Percentiles rank a stretch among this genome's conserved stretches.
phyloP scores from a whole-genome alignment of 106 monocot species.

The Phalaenopsis aphrodite region DNA sequence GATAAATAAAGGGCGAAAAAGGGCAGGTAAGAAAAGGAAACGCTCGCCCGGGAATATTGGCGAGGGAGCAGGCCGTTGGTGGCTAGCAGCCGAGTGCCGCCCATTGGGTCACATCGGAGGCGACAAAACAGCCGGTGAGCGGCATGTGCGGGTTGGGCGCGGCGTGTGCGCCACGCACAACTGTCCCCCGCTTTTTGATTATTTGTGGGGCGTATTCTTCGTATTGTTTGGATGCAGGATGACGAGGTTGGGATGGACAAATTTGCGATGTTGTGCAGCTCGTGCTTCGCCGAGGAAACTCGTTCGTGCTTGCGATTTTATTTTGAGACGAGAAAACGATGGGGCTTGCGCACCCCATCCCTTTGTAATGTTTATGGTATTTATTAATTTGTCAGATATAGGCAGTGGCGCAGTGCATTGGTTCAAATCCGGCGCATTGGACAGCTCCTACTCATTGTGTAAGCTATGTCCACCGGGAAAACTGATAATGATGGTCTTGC shows the following conservation, averaged over 20 bases:
- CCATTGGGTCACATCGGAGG: conserved; percentile 8
- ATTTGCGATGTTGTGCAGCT: neutral
- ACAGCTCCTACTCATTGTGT: neutral
- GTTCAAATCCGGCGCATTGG: neutral
- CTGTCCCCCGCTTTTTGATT: neutral
- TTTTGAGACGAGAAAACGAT: neutral
- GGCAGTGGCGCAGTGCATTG: neutral
- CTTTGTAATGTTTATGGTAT: neutral
- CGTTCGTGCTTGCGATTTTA: neutral
- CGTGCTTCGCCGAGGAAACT: neutral
- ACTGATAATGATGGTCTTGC: too few relatives aligned
- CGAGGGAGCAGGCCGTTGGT: neutral
- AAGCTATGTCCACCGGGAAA: too few relatives aligned
- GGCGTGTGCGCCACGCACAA: neutral
- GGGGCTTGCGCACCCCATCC: neutral
- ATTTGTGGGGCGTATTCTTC: neutral
- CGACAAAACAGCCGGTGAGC: neutral
- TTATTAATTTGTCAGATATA: neutral
- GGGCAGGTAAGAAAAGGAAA: neutral
- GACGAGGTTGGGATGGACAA: neutral
- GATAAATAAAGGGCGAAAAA: neutral
- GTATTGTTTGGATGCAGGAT: neutral
- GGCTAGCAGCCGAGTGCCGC: neutral
- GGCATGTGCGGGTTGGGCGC: conserved; percentile 10
- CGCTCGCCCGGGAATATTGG: conserved; percentile 1